Conservation (phyloP, 176 grass and related monocot genomes). For the Musa troglodytarum region DNA sequence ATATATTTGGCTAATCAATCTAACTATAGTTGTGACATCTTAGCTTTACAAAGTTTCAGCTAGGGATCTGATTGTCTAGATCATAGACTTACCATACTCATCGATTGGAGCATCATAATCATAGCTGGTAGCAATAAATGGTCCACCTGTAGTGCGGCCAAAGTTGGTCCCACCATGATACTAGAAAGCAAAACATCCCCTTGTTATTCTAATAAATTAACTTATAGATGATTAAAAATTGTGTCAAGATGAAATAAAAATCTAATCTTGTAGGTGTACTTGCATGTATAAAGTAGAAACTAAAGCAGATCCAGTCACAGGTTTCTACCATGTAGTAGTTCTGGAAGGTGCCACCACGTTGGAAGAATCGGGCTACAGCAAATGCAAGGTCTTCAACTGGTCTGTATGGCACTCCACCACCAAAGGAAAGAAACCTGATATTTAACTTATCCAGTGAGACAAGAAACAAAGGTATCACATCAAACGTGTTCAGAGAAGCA, state of each 20-base stretch:
- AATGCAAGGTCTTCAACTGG: constrained; percentile 84
- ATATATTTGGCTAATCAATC: background rate
- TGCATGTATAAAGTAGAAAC: background rate
- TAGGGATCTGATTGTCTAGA: background rate
- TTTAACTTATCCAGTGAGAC: background rate
- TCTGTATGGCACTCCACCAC: constrained; percentile 74
- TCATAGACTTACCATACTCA: constrained; percentile 62
- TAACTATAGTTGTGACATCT: background rate
- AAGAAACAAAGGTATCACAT: background rate
- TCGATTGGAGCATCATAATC: constrained; percentile 98
- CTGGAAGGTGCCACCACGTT: constrained; percentile 96
- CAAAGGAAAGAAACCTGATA: constrained; percentile 79
- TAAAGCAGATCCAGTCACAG: background rate
- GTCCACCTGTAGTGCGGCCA: constrained; percentile 59
- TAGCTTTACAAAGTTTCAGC: background rate
- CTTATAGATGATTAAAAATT: background rate
- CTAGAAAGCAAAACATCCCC: constrained; percentile 25
- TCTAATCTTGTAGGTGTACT: background rate
- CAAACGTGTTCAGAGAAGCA: background rate
- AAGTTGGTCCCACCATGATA: constrained; percentile 97
- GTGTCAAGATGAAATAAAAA: background rate
- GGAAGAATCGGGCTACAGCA: constrained; percentile 84
- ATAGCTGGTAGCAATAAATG: constrained; percentile 96
- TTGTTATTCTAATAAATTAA: background rate
- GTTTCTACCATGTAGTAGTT: constrained; percentile 94